Base-by-base conservation (phyloP, 495 filamentous ascomycete genomes). In the Penicillium longicatenatum region DNA sequence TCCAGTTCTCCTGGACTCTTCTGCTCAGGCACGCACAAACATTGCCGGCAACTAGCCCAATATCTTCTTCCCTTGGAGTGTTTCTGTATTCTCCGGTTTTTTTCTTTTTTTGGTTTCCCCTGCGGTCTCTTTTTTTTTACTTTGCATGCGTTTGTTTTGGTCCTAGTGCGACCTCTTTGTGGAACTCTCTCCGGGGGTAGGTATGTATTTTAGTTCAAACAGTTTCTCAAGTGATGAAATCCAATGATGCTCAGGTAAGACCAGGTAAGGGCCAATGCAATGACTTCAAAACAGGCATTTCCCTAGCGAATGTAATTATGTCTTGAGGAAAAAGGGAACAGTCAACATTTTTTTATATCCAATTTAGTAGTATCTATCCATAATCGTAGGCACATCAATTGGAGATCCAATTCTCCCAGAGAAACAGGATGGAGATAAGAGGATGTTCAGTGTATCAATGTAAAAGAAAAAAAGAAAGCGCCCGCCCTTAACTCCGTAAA, bases 241-340 rank as follows among this genome's bases (percentile, higher is more conserved):
- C 57, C 52, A 59, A 54, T 61, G 61, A 62, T 37, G 61, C 55
- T 69, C 65, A 85, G 82, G 83, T 87, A 84, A 86, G 83, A 82
- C 82, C 81, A 88, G 87, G 85, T 89, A 89, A 88, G 83, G 69
- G 66, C 62, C 70, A 69, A 59, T 60, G 58, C 63, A 69, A 69
- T 67, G 56, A 74, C 72, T 63, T 39, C 57, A 68, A 65, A 54
- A 62, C 68, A 74, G 62, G 59, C 55, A 64, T 66, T 56, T 68
- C 67, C 52, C 64, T 70, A 68, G 61, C 64, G 52, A 57, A 66
- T 60, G 65, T 65, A 67, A 65, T 67, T 39, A 14, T 55, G 57
- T 52, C 12, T 55, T 35, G 44, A 39, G 37, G 19, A 45, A 22
- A 11, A 20, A 43, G 41, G 42, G 21, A 30, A 30, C 22, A 33